Evolutionary conservation across 768 basidiomycete species (phyloP).

Genomic region (Suillus sp.): DNA sequence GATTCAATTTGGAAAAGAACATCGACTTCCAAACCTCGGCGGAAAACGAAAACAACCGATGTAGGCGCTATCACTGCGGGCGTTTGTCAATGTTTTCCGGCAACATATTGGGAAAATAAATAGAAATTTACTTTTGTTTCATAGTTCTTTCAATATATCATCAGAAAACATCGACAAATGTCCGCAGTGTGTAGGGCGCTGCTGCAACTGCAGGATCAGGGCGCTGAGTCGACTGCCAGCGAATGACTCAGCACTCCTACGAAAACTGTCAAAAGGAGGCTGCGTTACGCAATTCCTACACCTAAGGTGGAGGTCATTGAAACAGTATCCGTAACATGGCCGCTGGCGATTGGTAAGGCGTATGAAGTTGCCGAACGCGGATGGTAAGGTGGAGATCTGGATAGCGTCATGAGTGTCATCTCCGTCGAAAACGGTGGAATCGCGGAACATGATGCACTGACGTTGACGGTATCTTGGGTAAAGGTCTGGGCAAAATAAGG

Average conservation of each 20-base stretch:
- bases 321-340: background rate
- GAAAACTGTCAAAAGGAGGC: background rate
- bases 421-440: conserved; percentile 5
- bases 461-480: conserved; percentile 2
- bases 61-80: background rate
- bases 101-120: too few relatives aligned
- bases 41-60: conserved; percentile 1
- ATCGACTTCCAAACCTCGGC: background rate
- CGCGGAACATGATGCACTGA: conserved; percentile 6
- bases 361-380: conserved; percentile 6
- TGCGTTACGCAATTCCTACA: background rate
- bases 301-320: background rate
- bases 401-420: conserved; percentile 7
- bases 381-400: background rate
- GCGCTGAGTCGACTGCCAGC: background rate
- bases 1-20: background rate
- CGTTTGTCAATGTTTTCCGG: too few relatives aligned
- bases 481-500: conserved; percentile 1
- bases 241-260: background rate
- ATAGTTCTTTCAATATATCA: too few relatives aligned
- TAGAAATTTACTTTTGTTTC: too few relatives aligned
- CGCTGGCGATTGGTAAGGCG: conserved; percentile 6
- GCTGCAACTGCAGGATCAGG: background rate
- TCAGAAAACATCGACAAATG: too few relatives aligned
- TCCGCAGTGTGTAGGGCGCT: background rate